Evolutionary conservation across 306 rosid genomes (phyloP).

Genomic region (Carpinus viminea): DNA sequence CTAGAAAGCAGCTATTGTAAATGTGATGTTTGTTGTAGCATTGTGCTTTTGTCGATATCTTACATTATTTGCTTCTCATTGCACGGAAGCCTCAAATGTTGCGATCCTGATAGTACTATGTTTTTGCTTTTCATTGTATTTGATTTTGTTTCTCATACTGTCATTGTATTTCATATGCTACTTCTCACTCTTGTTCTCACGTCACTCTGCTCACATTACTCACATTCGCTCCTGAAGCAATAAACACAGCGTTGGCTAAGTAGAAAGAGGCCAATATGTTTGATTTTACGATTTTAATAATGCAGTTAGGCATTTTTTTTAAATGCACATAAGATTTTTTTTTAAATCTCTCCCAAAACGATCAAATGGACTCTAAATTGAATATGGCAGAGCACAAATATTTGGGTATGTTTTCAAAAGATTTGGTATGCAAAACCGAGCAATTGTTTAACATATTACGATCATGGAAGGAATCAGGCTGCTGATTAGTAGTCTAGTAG

Average conservation of each 20-base stretch:
- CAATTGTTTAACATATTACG: too few species aligned
- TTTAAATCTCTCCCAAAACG: too few species aligned
- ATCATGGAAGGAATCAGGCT: too few species aligned
- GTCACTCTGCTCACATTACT: neutral
- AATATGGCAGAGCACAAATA: neutral
- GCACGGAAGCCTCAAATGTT: neutral
- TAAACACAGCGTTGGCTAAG: neutral
- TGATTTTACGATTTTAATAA: too few species aligned
- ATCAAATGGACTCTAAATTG: too few species aligned
- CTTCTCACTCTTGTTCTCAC: neutral
- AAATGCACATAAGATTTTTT: too few species aligned
- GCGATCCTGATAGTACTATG: neutral
- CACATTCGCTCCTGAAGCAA: neutral
- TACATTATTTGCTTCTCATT: neutral
- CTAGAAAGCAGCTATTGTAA: neutral
- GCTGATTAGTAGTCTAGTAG: too few species aligned
- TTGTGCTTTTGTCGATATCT: neutral
- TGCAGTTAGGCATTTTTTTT: too few species aligned
- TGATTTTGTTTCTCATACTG: neutral
- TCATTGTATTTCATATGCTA: neutral
- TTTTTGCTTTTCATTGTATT: neutral
- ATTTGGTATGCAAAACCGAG: too few species aligned
- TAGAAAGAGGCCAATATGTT: neutral
- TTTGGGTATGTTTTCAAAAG: too few species aligned
- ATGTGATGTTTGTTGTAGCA: neutral